Percentiles rank a stretch among this genome's conserved stretches.
phyloP scores from a whole-genome alignment of 768 basidiomycete species.

The Suillus luteus region DNA sequence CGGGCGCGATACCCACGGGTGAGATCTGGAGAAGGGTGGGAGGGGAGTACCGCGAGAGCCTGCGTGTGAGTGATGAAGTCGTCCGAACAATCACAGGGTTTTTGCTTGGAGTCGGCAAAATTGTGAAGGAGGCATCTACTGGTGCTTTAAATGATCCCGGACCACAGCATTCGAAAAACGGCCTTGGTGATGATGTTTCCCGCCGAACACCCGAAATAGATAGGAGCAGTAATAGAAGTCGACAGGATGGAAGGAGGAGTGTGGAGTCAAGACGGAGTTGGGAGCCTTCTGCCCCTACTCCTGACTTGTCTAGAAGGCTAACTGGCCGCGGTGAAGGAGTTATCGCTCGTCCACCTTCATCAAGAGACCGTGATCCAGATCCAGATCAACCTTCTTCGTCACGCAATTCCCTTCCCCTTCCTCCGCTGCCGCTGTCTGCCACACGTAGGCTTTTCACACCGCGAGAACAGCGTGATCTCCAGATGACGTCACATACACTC shows the following conservation, averaged over 20 bases:
- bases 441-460: slow-evolving; percentile 59
- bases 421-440: slow-evolving; percentile 31
- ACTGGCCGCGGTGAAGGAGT: slow-evolving; percentile 27
- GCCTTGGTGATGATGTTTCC: slow-evolving; percentile 53
- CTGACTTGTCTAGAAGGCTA: slow-evolving; percentile 31
- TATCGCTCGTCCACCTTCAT: slow-evolving; percentile 27
- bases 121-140: slow-evolving; percentile 56
- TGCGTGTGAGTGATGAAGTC: slow-evolving; percentile 76
- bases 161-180: slow-evolving; percentile 52
- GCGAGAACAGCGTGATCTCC: slow-evolving; percentile 54
- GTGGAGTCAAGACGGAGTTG: slow-evolving; percentile 49
- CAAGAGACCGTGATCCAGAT: slow-evolving; percentile 28
- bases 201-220: slow-evolving; percentile 38
- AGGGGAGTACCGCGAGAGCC: slow-evolving; percentile 68
- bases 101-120: slow-evolving; percentile 71
- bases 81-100: slow-evolving; percentile 77
- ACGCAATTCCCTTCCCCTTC: slow-evolving; percentile 20
- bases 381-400: slow-evolving; percentile 29
- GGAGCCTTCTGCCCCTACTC: slow-evolving; percentile 36
- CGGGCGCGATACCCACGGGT: slow-evolving; percentile 27
- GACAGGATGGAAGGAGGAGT: slow-evolving; percentile 60
- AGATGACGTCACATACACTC: slow-evolving; percentile 19
- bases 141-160: slow-evolving; percentile 32
- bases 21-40: slow-evolving; percentile 70
- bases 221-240: slow-evolving; percentile 44